Evolutionary conservation across 108 stramenopile species (phyloP).

Genomic region (Nitzschia palea): DNA sequence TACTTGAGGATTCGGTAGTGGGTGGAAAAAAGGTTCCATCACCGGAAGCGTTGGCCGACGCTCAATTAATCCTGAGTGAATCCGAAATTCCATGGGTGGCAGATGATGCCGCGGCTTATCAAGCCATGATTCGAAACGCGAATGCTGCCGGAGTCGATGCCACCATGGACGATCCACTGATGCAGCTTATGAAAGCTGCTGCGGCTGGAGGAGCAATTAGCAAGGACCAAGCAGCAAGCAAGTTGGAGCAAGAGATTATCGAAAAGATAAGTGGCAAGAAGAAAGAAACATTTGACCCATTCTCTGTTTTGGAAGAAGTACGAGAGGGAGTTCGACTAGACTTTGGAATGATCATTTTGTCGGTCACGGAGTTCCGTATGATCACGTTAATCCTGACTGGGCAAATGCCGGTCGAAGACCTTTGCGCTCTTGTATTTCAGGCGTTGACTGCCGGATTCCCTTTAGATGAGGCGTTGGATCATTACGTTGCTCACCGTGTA

Average conservation of each 20-base stretch:
- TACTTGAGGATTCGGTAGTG: not conserved
- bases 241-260: slow-evolving; percentile 42
- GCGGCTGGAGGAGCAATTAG: slow-evolving; percentile 30
- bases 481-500: slow-evolving; percentile 21
- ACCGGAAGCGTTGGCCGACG: slow-evolving; percentile 3
- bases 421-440: slow-evolving; percentile 52
- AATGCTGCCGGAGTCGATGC: slow-evolving; percentile 26
- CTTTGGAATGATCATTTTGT: slow-evolving; percentile 64
- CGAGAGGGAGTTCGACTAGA: slow-evolving; percentile 68
- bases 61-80: not conserved
- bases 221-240: slow-evolving; percentile 15
- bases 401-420: slow-evolving; percentile 57
- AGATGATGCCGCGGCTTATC: slow-evolving; percentile 55
- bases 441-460: slow-evolving; percentile 52
- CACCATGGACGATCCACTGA: slow-evolving; percentile 34
- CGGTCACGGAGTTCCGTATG: slow-evolving; percentile 58
- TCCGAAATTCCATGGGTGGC: slow-evolving; percentile 30
- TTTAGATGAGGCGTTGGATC: slow-evolving; percentile 44
- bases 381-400: slow-evolving; percentile 70
- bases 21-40: not conserved
- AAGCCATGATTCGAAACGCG: slow-evolving; percentile 48
- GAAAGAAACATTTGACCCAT: slow-evolving; percentile 62
- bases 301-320: slow-evolving; percentile 62
- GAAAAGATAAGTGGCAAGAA: slow-evolving; percentile 32
- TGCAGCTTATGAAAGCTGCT: slow-evolving; percentile 42